Conservation (phyloP, 139 green algal genomes). For the Spirogloea muscicola region DNA sequence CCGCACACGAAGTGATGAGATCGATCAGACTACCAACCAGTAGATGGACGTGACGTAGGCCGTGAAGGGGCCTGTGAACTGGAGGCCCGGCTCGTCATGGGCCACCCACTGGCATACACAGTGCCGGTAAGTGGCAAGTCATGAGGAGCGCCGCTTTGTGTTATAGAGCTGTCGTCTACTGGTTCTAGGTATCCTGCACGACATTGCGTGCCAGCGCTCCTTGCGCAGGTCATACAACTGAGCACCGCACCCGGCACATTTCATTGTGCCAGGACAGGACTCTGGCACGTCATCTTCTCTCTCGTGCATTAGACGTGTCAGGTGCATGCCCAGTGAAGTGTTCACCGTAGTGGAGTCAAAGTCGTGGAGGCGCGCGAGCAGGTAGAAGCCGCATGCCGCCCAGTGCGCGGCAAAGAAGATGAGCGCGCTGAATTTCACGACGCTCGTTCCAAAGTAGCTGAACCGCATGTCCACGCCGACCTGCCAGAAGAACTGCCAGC, state of each 20-base stretch:
- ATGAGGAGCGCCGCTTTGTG: no score
- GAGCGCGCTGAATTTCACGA: constrained; percentile 8
- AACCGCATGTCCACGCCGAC: constrained; percentile 9
- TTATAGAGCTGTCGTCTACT: no score
- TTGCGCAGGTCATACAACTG: no score
- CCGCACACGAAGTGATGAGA: not conserved
- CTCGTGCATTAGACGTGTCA: no score
- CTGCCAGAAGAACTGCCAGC: constrained; percentile 5
- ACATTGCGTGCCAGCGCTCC: no score
- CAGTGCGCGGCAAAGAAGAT: constrained; percentile 25
- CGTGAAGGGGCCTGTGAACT: not conserved
- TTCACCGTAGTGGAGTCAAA: constrained; percentile 1
- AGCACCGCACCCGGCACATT: no score
- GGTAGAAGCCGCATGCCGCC: constrained; percentile 15
- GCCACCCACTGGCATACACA: constrained; percentile 17
- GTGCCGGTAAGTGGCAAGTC: no score
- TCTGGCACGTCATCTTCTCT: no score
- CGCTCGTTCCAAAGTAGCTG: constrained; percentile 2
- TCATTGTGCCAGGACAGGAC: no score
- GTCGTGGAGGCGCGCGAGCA: constrained; percentile 2
- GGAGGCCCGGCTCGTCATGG: not conserved
- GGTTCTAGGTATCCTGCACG: no score
- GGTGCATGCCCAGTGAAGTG: not conserved
- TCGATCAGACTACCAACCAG: constrained; percentile 1
- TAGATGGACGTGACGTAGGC: constrained; percentile 21